These are phyloP conservation scores for Colletotrichum truncatum DNA, from an alignment of 2,329 filamentous ascomycete species.

Conservation along the genomic window DNA sequence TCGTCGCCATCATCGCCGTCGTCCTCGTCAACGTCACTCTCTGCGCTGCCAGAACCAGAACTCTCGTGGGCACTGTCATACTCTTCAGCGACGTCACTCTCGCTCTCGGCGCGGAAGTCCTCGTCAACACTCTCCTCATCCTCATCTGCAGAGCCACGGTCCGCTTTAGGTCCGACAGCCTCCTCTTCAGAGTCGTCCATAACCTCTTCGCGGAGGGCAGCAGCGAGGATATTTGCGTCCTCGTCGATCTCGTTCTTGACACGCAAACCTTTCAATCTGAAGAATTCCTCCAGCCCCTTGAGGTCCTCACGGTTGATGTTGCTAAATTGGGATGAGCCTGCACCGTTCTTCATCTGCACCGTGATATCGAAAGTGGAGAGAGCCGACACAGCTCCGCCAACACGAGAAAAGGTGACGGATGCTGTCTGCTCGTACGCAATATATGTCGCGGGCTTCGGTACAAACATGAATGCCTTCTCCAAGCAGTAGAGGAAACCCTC, in stretches of 20 bases:
- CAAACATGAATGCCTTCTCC: conserved; percentile 99
- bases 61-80: conserved; percentile 93
- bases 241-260: conserved; percentile 99
- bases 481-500: conserved; percentile 97
- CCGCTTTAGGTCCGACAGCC: conserved; percentile 72
- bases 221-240: conserved; percentile 82
- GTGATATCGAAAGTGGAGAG: conserved; percentile 98
- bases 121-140: conserved; percentile 96
- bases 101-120: conserved; percentile 91
- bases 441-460: conserved; percentile 97
- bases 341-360: conserved; percentile 87
- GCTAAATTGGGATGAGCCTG: conserved; percentile 92
- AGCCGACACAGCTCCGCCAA: conserved; percentile 91
- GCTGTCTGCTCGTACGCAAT: conserved; percentile 94
- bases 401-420: conserved; percentile 93
- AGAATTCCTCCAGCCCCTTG: conserved; percentile 95
- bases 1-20: conserved; percentile 54
- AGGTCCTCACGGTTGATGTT: conserved; percentile 99
- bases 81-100: conserved; percentile 96
- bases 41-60: conserved; percentile 71
- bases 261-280: conserved; percentile 92
- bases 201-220: conserved; percentile 84
- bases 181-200: conserved; percentile 88
- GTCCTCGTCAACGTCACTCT: conserved; percentile 67
- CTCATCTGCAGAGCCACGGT: conserved; percentile 92